Evolutionary conservation across 1,139 yeast genomes (phyloP).

Genomic region (Yamadazyma mexicana): DNA sequence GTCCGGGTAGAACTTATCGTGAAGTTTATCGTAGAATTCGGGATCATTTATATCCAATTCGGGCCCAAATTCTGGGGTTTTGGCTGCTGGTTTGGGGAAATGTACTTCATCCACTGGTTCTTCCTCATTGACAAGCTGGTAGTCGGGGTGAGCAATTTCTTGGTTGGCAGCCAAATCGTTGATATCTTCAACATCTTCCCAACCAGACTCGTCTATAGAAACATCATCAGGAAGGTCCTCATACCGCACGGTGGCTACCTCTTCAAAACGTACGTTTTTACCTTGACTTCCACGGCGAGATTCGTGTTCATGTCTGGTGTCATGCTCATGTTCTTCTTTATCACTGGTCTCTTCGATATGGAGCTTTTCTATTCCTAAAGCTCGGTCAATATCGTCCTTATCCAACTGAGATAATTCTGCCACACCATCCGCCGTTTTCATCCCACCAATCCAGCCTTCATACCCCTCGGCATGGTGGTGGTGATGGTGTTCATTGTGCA

Average conservation of each 20-base stretch:
- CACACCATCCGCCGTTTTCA: constrained; percentile 37
- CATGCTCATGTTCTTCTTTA: neutral
- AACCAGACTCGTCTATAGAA: constrained; percentile 38
- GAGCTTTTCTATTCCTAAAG: constrained; percentile 30
- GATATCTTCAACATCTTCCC: constrained; percentile 42
- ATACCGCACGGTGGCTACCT: constrained; percentile 42
- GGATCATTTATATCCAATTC: constrained; percentile 70
- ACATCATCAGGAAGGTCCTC: constrained; percentile 30
- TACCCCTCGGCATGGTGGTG: constrained; percentile 60
- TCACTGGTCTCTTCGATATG: constrained; percentile 11
- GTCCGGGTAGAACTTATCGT: constrained; percentile 85
- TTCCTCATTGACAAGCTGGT: constrained; percentile 34
- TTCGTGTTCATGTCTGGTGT: no score
- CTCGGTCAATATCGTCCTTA: constrained; percentile 38
- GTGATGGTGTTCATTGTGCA: constrained; percentile 16
- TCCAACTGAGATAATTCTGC: constrained; percentile 36
- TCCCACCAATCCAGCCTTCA: constrained; percentile 76
- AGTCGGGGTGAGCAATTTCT: constrained; percentile 41
- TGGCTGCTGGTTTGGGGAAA: constrained; percentile 54
- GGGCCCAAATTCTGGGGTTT: constrained; percentile 17
- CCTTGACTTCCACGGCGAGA: neutral
- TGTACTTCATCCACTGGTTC: constrained; percentile 41
- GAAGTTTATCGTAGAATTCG: constrained; percentile 72
- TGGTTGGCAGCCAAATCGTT: constrained; percentile 28
- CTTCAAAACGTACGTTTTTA: constrained; percentile 38